Percentiles rank a stretch among this genome's conserved stretches.
These are phyloP conservation scores for Tetradesmus obliquus DNA, from an alignment of 139 green algal species.

Conservation along the genomic window DNA sequence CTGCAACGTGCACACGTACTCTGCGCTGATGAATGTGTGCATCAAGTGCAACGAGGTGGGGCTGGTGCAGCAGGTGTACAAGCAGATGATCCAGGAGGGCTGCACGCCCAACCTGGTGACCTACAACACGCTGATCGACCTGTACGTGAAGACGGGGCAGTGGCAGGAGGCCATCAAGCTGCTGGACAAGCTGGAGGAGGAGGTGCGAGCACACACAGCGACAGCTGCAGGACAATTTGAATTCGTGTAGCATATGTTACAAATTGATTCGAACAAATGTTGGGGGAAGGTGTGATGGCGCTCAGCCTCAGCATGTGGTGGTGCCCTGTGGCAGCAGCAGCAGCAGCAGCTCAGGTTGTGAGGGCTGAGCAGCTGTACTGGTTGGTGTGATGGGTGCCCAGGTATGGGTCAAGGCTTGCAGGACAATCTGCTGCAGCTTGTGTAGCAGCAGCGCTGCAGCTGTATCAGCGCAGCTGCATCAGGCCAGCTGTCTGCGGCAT, in stretches of 20 bases:
- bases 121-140: constrained; percentile 85
- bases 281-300: too few species aligned
- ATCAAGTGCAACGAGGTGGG: constrained; percentile 81
- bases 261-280: too few species aligned
- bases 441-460: too few species aligned
- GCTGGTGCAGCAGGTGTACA: constrained; percentile 77
- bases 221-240: not conserved
- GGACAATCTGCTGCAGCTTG: too few species aligned
- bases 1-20: constrained; percentile 85
- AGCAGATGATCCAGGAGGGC: constrained; percentile 76
- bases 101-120: constrained; percentile 79
- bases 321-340: not conserved
- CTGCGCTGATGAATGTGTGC: constrained; percentile 85
- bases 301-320: not conserved
- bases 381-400: too few species aligned
- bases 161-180: constrained; percentile 70
- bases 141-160: constrained; percentile 69
- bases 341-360: too few species aligned
- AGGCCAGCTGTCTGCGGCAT: too few species aligned
- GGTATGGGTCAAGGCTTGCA: too few species aligned
- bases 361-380: too few species aligned
- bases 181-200: constrained; percentile 77
- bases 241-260: too few species aligned
- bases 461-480: too few species aligned
- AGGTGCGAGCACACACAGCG: constrained; percentile 55